A percentile compares a stretch with the other conserved stretches of the same genome.
Conservation (phyloP, 2,329 filamentous ascomycete species). For the Penicillium nordicum region DNA sequence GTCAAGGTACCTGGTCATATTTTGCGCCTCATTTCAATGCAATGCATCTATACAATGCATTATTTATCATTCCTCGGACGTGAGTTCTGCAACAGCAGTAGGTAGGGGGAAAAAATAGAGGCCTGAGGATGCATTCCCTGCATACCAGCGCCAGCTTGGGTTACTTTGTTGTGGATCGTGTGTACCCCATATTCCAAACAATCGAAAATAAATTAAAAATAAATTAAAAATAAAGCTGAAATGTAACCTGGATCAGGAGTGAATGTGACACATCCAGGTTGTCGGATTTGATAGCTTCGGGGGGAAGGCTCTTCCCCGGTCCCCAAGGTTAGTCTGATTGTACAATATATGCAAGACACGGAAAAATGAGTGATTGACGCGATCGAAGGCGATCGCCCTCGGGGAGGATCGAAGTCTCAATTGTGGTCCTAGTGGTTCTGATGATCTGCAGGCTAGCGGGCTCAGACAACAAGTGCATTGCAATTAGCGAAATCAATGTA, state of each 20-base stretch:
- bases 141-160: constrained; percentile 17
- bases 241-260: constrained; percentile 11
- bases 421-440: constrained; percentile 1
- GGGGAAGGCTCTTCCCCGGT: constrained; percentile 18
- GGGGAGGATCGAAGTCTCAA: constrained; percentile 3
- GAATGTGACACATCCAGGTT: constrained; percentile 21
- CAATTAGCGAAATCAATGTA: background rate
- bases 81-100: background rate
- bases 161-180: constrained; percentile 7
- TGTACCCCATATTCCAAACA: constrained; percentile 2
- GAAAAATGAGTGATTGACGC: constrained; percentile 8
- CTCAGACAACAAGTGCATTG: background rate
- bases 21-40: constrained; percentile 8
- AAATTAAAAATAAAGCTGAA: background rate
- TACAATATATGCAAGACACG: constrained; percentile 18
- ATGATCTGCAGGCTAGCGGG: constrained; percentile 9
- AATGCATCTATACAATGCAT: background rate
- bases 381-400: constrained; percentile 9
- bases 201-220: background rate
- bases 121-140: constrained; percentile 13
- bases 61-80: constrained; percentile 5
- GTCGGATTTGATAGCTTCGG: constrained; percentile 21
- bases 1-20: constrained; percentile 9
- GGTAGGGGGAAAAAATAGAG: background rate
- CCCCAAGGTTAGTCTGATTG: constrained; percentile 10